Conservation (phyloP, 257 asterid genomes). For the Gardenia jasminoides region DNA sequence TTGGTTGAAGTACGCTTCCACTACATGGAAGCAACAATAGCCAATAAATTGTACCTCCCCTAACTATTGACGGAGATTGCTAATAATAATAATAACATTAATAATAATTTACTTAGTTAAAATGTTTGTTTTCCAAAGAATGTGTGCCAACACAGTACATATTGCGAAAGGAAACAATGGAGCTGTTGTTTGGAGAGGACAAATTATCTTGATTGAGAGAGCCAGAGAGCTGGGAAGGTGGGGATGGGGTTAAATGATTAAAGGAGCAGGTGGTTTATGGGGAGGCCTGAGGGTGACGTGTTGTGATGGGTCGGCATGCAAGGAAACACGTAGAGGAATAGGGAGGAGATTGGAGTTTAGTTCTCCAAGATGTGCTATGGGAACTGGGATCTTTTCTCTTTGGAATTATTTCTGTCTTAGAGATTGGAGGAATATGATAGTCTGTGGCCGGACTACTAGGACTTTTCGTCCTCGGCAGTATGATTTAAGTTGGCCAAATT, state of each 20-base stretch:
- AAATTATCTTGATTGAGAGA: not conserved
- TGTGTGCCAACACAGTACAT: too few relatives aligned
- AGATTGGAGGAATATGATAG: not conserved
- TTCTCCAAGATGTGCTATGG: slow-evolving; percentile 20
- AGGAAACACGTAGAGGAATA: slow-evolving; percentile 50
- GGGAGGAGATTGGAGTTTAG: slow-evolving; percentile 7
- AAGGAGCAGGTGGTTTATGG: slow-evolving; percentile 48
- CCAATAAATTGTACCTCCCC: too few relatives aligned
- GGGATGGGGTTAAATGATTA: slow-evolving; percentile 1
- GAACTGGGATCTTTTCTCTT: slow-evolving; percentile 26
- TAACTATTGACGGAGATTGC: too few relatives aligned
- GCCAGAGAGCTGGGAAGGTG: not conserved
- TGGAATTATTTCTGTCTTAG: not conserved
- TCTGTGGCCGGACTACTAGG: not conserved
- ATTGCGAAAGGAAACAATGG: too few relatives aligned
- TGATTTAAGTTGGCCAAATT: not conserved
- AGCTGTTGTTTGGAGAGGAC: not conserved
- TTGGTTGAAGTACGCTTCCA: too few relatives aligned
- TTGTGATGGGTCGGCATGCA: slow-evolving; percentile 45
- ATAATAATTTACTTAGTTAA: too few relatives aligned
- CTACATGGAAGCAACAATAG: too few relatives aligned
- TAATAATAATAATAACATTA: too few relatives aligned
- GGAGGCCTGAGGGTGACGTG: not conserved
- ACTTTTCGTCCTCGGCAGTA: not conserved
- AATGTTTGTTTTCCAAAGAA: too few relatives aligned